phyloP scores from a whole-genome alignment of 371 early-diverging fungal genomes.

The Mucor racemosus region DNA sequence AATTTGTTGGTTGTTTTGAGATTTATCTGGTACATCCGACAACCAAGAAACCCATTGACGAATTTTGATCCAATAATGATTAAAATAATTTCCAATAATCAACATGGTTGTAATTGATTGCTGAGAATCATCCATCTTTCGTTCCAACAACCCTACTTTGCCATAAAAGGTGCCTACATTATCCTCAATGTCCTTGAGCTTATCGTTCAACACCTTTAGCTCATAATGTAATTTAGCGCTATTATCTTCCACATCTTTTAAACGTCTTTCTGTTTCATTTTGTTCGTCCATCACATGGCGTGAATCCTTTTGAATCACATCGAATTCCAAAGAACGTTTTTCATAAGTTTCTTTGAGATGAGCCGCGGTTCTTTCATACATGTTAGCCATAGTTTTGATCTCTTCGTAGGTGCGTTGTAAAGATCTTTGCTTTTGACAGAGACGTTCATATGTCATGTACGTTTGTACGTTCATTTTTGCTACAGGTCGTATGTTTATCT shows the following conservation, averaged over 20 bases:
- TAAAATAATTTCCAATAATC: slow-evolving; percentile 54
- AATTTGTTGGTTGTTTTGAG: neutral
- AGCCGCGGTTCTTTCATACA: slow-evolving; percentile 39
- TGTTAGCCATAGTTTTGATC: slow-evolving; percentile 28
- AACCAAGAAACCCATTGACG: slow-evolving; percentile 30
- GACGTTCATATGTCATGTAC: slow-evolving; percentile 41
- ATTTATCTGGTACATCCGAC: neutral
- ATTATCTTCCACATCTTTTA: slow-evolving; percentile 47
- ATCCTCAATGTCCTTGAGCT: slow-evolving; percentile 51
- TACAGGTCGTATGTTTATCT: slow-evolving; percentile 12
- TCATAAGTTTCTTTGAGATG: slow-evolving; percentile 35
- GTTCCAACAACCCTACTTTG: slow-evolving; percentile 47
- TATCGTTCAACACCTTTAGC: slow-evolving; percentile 49
- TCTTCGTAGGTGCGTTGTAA: slow-evolving; percentile 32
- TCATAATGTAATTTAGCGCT: slow-evolving; percentile 55
- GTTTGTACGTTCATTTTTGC: slow-evolving; percentile 43
- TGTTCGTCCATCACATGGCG: slow-evolving; percentile 41
- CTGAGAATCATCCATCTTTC: slow-evolving; percentile 52
- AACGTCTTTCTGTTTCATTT: slow-evolving; percentile 28
- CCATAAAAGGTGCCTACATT: slow-evolving; percentile 48
- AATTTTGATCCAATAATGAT: slow-evolving; percentile 50
- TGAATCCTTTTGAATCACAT: slow-evolving; percentile 30
- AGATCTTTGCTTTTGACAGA: slow-evolving; percentile 38
- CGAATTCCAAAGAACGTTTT: slow-evolving; percentile 38
- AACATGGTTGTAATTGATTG: slow-evolving; percentile 53